Evolutionary conservation across 345 rosid species (phyloP).

Genomic region (Alliaria petiolata): DNA sequence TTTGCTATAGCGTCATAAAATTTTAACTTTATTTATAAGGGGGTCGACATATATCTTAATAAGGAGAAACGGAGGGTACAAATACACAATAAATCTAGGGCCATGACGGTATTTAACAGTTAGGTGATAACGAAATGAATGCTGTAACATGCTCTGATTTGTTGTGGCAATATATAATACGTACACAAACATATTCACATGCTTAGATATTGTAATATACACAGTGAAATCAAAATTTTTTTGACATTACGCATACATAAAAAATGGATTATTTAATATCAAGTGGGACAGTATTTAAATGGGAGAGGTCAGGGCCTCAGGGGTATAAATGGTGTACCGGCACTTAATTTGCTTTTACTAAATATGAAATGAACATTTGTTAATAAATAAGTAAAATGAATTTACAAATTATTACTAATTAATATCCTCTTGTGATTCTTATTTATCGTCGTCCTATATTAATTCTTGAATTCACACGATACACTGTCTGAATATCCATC

Average conservation of each 20-base stretch:
- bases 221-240: not conserved
- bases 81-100: slow-evolving; percentile 8
- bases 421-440: not conserved
- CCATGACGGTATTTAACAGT: slow-evolving; percentile 18
- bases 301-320: not conserved
- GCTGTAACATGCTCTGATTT: slow-evolving; percentile 1
- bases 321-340: not conserved
- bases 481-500: slow-evolving; percentile 8
- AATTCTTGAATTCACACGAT: not conserved
- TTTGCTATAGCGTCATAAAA: not conserved
- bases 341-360: not conserved
- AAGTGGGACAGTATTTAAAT: slow-evolving; percentile 4
- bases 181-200: slow-evolving; percentile 21
- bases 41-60: not conserved
- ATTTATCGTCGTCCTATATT: not conserved
- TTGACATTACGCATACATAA: not conserved
- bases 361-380: not conserved
- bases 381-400: not conserved
- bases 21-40: not conserved
- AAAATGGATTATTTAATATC: not conserved
- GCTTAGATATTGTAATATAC: not conserved
- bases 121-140: slow-evolving; percentile 22
- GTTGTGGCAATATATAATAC: slow-evolving; percentile 5
- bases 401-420: not conserved
- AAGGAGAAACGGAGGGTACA: not conserved